A percentile compares a stretch with the other conserved stretches of the same genome.
Evolutionary conservation across 805 yeast species (phyloP).

Genomic region (Ogataea ganodermae): DNA sequence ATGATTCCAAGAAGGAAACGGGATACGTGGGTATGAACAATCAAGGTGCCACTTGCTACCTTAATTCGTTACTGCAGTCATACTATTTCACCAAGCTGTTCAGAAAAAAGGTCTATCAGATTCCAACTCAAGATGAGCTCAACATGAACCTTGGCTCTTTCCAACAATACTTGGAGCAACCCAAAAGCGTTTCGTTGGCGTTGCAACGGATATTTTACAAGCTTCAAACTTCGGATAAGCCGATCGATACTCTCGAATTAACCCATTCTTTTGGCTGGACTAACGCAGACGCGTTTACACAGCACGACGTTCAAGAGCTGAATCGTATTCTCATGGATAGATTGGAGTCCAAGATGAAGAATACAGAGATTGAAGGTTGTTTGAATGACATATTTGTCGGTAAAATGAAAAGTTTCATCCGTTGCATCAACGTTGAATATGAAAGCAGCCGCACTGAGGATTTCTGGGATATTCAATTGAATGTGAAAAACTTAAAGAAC

Average conservation of each 20-base stretch:
- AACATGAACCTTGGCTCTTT: conserved; percentile 36
- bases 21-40: conserved; percentile 92
- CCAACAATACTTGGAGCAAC: conserved; percentile 35
- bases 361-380: conserved; percentile 73
- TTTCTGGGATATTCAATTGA: conserved; percentile 96
- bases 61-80: conserved; percentile 89
- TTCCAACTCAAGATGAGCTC: conserved; percentile 70
- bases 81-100: conserved; percentile 83
- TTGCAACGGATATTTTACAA: conserved; percentile 85
- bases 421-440: conserved; percentile 89
- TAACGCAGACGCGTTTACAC: conserved; percentile 90
- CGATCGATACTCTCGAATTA: conserved; percentile 82
- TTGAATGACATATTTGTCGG: conserved; percentile 89
- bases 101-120: conserved; percentile 82
- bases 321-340: conserved; percentile 95
- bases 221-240: conserved; percentile 68
- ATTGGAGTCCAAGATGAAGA: conserved; percentile 88
- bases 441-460: conserved; percentile 92
- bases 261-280: conserved; percentile 98
- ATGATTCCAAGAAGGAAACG: conserved; percentile 83
- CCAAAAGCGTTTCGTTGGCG: conserved; percentile 71
- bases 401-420: conserved; percentile 91
- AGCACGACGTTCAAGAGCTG: conserved; percentile 96
- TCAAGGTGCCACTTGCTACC: conserved; percentile 98
- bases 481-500: conserved; percentile 79